Evolutionary conservation across 2,329 filamentous ascomycete species (phyloP).

Genomic region (Colletotrichum paranaense): DNA sequence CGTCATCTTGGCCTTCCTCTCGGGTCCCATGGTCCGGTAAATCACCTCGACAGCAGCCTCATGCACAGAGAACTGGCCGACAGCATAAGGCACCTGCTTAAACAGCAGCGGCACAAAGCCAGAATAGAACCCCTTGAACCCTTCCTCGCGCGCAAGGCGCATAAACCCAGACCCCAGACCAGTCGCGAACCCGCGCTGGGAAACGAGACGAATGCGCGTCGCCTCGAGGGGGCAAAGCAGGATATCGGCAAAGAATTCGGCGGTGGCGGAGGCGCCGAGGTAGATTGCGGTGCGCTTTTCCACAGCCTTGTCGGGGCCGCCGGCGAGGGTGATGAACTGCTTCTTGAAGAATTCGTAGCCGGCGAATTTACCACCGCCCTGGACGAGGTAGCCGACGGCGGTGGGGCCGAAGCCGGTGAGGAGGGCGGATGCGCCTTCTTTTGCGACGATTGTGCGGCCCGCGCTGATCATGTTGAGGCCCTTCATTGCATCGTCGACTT

Average conservation of each 20-base stretch:
- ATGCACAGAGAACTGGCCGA: conserved; percentile 94
- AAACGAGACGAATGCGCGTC: conserved; percentile 81
- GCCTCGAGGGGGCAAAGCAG: conserved; percentile 92
- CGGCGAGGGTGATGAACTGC: conserved; percentile 79
- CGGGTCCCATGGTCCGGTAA: conserved; percentile 74
- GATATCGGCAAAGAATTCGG: conserved; percentile 81
- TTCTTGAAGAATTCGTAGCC: conserved; percentile 97
- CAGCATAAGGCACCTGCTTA: conserved; percentile 93
- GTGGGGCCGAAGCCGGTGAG: conserved; percentile 88
- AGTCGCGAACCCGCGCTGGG: conserved; percentile 80
- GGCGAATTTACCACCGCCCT: conserved; percentile 91
- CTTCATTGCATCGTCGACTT: conserved; percentile 88
- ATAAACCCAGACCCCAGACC: conserved; percentile 78
- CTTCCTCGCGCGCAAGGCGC: conserved; percentile 81
- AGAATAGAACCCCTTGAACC: conserved; percentile 86
- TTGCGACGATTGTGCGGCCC: conserved; percentile 80
- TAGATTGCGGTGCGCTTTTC: conserved; percentile 70
- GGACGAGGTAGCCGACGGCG: conserved; percentile 87
- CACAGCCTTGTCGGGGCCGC: conserved; percentile 58
- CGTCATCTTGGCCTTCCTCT: conserved; percentile 74
- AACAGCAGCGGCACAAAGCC: conserved; percentile 89
- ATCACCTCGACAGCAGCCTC: conserved; percentile 86
- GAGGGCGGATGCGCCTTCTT: conserved; percentile 83
- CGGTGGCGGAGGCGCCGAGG: conserved; percentile 75
- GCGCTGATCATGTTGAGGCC: conserved; percentile 85